Conservation (phyloP, 306 rosid species). For the Quercus cerris region DNA sequence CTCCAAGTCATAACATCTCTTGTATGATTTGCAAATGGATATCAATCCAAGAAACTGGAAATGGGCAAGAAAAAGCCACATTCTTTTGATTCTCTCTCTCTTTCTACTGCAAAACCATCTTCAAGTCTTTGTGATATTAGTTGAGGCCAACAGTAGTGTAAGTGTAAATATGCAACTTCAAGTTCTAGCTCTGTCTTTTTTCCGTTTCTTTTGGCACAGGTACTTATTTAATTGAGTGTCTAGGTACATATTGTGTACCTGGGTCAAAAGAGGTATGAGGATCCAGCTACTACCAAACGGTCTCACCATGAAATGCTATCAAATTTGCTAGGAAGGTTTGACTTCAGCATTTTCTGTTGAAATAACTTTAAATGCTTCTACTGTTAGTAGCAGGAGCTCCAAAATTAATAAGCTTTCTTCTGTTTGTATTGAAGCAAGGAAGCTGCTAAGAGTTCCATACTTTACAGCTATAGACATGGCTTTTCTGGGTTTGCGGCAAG, state of each 20-base stretch:
- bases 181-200: constrained; percentile 12
- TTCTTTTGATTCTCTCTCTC: constrained; percentile 38
- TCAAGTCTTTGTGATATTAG: constrained; percentile 26
- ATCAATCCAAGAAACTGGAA: constrained; percentile 34
- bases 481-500: constrained; percentile 89
- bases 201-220: constrained; percentile 1
- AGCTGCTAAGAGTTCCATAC: constrained; percentile 56
- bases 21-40: constrained; percentile 35
- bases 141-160: constrained; percentile 42
- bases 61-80: constrained; percentile 29
- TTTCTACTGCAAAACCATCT: constrained; percentile 42
- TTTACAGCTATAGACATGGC: constrained; percentile 81
- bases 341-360: constrained; percentile 5
- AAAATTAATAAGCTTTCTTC: constrained; percentile 6
- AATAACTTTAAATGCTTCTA: background rate
- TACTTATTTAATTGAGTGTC: constrained; percentile 13
- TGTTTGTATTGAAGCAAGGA: constrained; percentile 59
- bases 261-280: constrained; percentile 52
- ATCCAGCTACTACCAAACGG: constrained; percentile 44
- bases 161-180: constrained; percentile 26
- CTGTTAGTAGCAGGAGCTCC: background rate
- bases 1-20: constrained; percentile 13
- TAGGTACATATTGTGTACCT: constrained; percentile 75
- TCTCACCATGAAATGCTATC: constrained; percentile 53
- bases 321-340: constrained; percentile 67